Base-by-base conservation (phyloP, 2,329 filamentous ascomycete genomes). In the Pseudocercospora fuligena region DNA sequence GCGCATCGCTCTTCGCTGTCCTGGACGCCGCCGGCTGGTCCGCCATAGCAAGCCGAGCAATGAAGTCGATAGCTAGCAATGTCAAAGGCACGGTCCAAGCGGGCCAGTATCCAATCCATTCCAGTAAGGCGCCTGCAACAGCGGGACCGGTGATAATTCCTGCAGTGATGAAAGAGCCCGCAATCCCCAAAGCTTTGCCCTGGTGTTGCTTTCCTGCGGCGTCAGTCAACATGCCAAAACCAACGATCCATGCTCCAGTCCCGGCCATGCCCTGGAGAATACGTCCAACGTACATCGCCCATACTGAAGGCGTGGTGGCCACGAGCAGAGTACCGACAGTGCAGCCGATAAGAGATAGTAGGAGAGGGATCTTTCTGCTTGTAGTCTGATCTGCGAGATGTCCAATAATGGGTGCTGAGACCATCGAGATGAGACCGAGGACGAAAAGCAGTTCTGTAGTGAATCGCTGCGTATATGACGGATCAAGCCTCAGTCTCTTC, bases 361-460 rank as follows among this genome's bases (percentile, higher is more conserved):
- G 58, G 8, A 71, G 67, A 4, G 69, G 65, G 11, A 65, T 40
- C 53, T 70, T 69, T n/a, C 69, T 58, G 43, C 61, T 65, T 0
- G 64, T 25, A 21, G 60, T 66, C 25, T 64, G 56, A 25, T 71
- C 69, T 8, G 68, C 68, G 33, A 68, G 65, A 36, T 70, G 66
- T 16, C 65, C 69, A 3, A 71, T 69, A 21, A 70, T 62, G 16
- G 69, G 69, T 4, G 65, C 67, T n/a, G 69, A 81, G 12, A 79
- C 75, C 36, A 75, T 74, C 25, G 76, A 81, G 72, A 80, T 84
- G 78, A 75, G 78, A 21, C 84, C 85, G 70, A 80, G 81, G 29
- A 69, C 54, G 46, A 65, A 66, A 27, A 71, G 62, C 5, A 71
- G 27, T 5, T 63, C 60, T 12, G 67, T 67, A 1, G 67, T 67